phyloP scores from a whole-genome alignment of 2,329 filamentous ascomycete genomes.

The Madurella mycetomatis region DNA sequence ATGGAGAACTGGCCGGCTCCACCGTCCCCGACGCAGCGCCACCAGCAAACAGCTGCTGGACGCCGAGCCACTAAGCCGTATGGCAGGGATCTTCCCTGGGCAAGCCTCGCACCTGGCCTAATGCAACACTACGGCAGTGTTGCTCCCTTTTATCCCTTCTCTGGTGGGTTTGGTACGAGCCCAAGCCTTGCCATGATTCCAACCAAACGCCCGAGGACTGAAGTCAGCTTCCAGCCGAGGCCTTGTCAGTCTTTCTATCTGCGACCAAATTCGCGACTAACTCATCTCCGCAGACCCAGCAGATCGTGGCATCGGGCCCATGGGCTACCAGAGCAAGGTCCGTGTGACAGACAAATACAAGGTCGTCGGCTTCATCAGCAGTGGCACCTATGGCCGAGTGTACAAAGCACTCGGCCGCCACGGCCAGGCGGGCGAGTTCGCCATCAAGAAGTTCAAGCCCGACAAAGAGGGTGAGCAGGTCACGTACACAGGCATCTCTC shows the following conservation, averaged over 20 bases:
- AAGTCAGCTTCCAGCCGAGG: constrained; percentile 21
- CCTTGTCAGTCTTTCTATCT: constrained; percentile 21
- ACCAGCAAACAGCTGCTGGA: constrained; percentile 2
- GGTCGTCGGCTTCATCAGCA: constrained; percentile 96
- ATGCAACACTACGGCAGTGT: constrained; percentile 3
- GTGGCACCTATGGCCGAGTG: constrained; percentile 93
- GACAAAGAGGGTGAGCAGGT: constrained; percentile 96
- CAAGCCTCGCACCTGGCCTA: constrained; percentile 1
- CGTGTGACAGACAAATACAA: constrained; percentile 90
- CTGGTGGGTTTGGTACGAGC: neutral
- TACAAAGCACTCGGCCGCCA: constrained; percentile 86
- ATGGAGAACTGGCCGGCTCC: constrained; percentile 11
- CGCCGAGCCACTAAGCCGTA: constrained; percentile 16
- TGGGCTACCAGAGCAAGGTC: constrained; percentile 69
- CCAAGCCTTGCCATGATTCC: constrained; percentile 16
- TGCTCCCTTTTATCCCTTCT: constrained; percentile 1
- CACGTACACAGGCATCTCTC: constrained; percentile 95
- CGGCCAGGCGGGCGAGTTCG: constrained; percentile 75
- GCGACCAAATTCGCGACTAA: constrained; percentile 31
- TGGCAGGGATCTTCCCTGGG: constrained; percentile 11
- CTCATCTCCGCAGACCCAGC: constrained; percentile 43
- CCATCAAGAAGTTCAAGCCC: constrained; percentile 99
- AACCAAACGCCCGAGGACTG: constrained; percentile 17
- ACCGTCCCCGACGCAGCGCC: neutral
- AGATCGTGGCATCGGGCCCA: constrained; percentile 44